Conservation (phyloP, 352 stramenopile genomes). For the Phytopythium mirpurense region DNA sequence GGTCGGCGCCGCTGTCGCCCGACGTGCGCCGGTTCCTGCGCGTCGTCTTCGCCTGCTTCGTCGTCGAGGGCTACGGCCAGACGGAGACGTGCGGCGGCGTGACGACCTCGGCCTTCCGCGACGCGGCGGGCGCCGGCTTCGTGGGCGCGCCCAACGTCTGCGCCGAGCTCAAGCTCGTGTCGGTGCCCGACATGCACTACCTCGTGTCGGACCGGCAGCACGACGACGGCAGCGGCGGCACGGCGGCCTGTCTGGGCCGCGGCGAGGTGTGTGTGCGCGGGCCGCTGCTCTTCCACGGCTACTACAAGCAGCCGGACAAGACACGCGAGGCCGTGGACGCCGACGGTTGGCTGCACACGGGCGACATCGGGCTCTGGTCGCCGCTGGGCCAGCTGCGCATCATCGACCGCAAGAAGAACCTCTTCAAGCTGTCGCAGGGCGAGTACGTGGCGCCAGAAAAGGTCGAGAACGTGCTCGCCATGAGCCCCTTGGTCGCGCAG, state of each 20-base stretch:
- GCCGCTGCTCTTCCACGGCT: conserved; percentile 86
- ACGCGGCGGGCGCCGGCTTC: conserved; percentile 68
- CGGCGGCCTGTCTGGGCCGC: conserved; percentile 35
- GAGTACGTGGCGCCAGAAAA: conserved; percentile 98
- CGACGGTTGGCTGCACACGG: conserved; percentile 95
- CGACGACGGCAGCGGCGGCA: conserved; percentile 20
- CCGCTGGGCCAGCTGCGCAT: conserved; percentile 88
- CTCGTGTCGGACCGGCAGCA: conserved; percentile 65
- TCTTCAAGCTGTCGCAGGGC: conserved; percentile 93
- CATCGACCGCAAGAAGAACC: conserved; percentile 92
- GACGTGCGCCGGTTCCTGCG: conserved; percentile 94
- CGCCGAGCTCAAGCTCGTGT: conserved; percentile 91
- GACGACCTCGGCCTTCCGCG: conserved; percentile 43
- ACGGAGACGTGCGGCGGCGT: conserved; percentile 92
- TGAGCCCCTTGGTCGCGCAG: conserved; percentile 90
- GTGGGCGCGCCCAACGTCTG: conserved; percentile 87
- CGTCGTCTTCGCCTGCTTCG: conserved; percentile 80
- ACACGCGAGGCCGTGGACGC: conserved; percentile 89
- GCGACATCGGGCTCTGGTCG: conserved; percentile 95
- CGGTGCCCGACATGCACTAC: conserved; percentile 98
- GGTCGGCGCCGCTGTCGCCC: conserved; percentile 90
- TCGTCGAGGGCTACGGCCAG: conserved; percentile 95
- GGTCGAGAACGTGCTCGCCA: conserved; percentile 93
- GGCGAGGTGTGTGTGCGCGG: conserved; percentile 78
- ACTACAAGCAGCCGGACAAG: conserved; percentile 94